Evolutionary conservation across 139 green algal genomes (phyloP).

Genomic region (Chlamydomonas sp.): DNA sequence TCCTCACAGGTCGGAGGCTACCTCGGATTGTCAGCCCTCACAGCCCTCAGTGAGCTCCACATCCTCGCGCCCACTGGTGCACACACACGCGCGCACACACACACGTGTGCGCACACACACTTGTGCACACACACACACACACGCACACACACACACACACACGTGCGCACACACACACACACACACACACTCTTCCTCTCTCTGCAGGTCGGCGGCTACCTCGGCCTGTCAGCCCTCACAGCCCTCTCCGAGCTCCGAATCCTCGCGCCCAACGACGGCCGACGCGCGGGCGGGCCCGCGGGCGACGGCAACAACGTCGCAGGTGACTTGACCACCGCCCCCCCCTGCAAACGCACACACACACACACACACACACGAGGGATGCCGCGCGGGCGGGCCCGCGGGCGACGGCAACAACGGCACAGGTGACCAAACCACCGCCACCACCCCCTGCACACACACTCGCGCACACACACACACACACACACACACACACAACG

Average conservation of each 20-base stretch:
- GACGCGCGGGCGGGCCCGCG: too few species aligned
- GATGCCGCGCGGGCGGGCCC: too few species aligned
- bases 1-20: not conserved
- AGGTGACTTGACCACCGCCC: not conserved
- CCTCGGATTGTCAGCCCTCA: not conserved
- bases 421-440: too few species aligned
- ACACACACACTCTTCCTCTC: too few species aligned
- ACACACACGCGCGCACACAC: too few species aligned
- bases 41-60: conserved; percentile 1
- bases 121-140: not conserved
- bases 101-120: not conserved
- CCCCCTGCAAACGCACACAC: not conserved
- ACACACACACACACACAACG: too few species aligned
- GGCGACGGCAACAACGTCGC: too few species aligned
- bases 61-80: not conserved
- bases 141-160: too few species aligned
- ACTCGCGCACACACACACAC: too few species aligned
- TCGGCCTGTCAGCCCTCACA: not conserved
- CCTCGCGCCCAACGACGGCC: not conserved
- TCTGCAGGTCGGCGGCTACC: not conserved
- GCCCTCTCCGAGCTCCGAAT: conserved; percentile 3
- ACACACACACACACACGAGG: not conserved
- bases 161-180: too few species aligned
- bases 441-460: too few species aligned
- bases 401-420: too few species aligned